phyloP scores from a whole-genome alignment of 352 stramenopile genomes.

The Pythium myriotylum region DNA sequence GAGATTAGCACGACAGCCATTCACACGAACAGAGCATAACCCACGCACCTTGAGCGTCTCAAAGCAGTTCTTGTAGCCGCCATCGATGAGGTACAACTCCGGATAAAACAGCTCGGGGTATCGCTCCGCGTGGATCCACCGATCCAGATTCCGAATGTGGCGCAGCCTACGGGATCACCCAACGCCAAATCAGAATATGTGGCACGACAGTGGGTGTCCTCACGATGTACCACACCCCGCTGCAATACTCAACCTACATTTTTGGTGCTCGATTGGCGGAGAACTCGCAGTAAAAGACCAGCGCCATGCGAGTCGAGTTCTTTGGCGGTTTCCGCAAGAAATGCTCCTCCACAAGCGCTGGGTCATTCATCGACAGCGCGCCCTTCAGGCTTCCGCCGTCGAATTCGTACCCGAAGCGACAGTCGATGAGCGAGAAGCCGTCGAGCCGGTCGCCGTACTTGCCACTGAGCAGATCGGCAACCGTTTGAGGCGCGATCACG shows the following conservation, averaged over 20 bases:
- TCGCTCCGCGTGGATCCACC: slow-evolving; percentile 52
- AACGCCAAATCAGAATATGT: slow-evolving; percentile 3
- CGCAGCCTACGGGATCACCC: slow-evolving; percentile 34
- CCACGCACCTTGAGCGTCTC: slow-evolving; percentile 38
- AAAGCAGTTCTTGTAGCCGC: slow-evolving; percentile 75
- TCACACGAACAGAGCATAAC: not conserved
- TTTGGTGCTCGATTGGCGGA: slow-evolving; percentile 67
- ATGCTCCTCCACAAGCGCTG: slow-evolving; percentile 40
- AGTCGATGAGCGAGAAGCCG: slow-evolving; percentile 52
- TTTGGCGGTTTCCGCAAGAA: slow-evolving; percentile 36
- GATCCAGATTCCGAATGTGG: slow-evolving; percentile 64
- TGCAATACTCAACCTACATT: slow-evolving; percentile 42
- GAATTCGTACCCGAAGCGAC: slow-evolving; percentile 61
- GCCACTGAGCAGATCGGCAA: slow-evolving; percentile 40
- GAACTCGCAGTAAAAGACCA: slow-evolving; percentile 78
- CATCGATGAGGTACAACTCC: slow-evolving; percentile 70
- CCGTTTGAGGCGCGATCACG: slow-evolving; percentile 54
- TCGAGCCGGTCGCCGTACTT: slow-evolving; percentile 37
- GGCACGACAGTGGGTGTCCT: too few relatives aligned
- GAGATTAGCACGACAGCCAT: too few relatives aligned
- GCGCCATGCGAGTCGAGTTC: slow-evolving; percentile 38
- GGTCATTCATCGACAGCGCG: slow-evolving; percentile 44
- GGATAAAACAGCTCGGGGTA: slow-evolving; percentile 72
- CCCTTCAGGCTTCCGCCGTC: slow-evolving; percentile 43
- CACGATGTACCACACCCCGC: too few relatives aligned